Evolutionary conservation across 108 stramenopile genomes (phyloP).

Genomic region (Cyclostephanos tholiformis): DNA sequence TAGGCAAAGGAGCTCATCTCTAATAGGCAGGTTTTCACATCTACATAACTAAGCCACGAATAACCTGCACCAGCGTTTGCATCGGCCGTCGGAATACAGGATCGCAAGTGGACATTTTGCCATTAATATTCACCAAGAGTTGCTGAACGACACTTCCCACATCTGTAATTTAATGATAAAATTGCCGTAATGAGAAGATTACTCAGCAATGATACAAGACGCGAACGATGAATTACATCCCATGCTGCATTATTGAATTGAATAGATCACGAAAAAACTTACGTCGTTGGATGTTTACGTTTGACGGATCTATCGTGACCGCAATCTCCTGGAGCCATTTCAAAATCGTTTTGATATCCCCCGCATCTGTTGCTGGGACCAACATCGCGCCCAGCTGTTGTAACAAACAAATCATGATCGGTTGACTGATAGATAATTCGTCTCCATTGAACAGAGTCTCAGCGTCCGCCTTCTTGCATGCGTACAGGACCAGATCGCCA

Average conservation of each 20-base stretch:
- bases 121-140: slow-evolving; percentile 61
- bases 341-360: slow-evolving; percentile 63
- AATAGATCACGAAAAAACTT: slow-evolving; percentile 12
- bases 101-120: slow-evolving; percentile 66
- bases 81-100: slow-evolving; percentile 68
- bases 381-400: slow-evolving; percentile 84
- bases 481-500: slow-evolving; percentile 71
- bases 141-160: slow-evolving; percentile 67
- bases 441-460: slow-evolving; percentile 55
- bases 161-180: slow-evolving; percentile 24
- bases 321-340: slow-evolving; percentile 91
- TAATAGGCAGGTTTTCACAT: neutral
- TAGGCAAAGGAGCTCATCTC: too few species aligned
- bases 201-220: neutral
- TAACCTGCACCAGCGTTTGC: slow-evolving; percentile 75
- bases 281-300: slow-evolving; percentile 68
- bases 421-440: slow-evolving; percentile 63
- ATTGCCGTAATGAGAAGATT: neutral
- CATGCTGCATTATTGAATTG: neutral
- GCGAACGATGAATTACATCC: neutral
- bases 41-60: slow-evolving; percentile 66
- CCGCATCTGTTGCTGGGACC: slow-evolving; percentile 34
- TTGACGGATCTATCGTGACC: slow-evolving; percentile 75
- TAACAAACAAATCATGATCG: slow-evolving; percentile 86
- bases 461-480: slow-evolving; percentile 63